phyloP scores from a whole-genome alignment of 2,329 filamentous ascomycete species.

The Gyromitra esculenta region DNA sequence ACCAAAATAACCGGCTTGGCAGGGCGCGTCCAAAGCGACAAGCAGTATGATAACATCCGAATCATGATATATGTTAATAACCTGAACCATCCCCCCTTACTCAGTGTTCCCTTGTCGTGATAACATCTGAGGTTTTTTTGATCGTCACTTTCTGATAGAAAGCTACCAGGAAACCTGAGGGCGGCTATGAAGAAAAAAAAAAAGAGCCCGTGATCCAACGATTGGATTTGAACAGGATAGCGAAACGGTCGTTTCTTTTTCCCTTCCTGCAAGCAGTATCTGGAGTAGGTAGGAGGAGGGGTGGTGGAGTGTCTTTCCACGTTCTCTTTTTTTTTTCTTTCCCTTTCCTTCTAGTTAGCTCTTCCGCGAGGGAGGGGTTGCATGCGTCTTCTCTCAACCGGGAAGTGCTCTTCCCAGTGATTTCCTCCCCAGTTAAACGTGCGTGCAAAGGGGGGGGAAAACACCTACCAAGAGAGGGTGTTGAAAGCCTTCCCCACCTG shows the following conservation, averaged over 20 bases:
- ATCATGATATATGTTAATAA: constrained; percentile 37
- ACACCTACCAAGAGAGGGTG: constrained; percentile 13
- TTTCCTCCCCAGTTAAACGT: constrained; percentile 27
- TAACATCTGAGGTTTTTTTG: constrained; percentile 23
- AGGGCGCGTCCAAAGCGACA: constrained; percentile 31
- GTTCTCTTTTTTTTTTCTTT: background rate
- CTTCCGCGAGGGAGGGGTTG: constrained; percentile 27
- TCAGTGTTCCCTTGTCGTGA: constrained; percentile 22
- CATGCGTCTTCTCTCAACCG: constrained; percentile 41
- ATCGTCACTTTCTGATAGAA: constrained; percentile 38
- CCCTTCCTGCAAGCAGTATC: constrained; percentile 15
- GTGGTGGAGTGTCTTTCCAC: background rate
- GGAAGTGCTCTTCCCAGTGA: constrained; percentile 35
- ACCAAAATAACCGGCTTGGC: constrained; percentile 44
- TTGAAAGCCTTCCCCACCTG: constrained; percentile 17
- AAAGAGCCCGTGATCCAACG: constrained; percentile 41
- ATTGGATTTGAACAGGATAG: constrained; percentile 37
- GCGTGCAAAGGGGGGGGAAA: constrained; percentile 10
- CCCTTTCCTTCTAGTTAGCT: background rate
- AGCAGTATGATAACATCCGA: constrained; percentile 15
- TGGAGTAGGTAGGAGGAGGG: constrained; percentile 31
- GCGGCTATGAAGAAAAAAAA: constrained; percentile 32
- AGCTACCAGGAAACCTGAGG: constrained; percentile 13
- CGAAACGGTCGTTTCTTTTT: constrained; percentile 21
- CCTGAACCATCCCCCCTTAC: constrained; percentile 17